These are phyloP conservation scores for Metschnikowia colocasiae DNA, from an alignment of 805 yeast genomes.

Conservation along the genomic window DNA sequence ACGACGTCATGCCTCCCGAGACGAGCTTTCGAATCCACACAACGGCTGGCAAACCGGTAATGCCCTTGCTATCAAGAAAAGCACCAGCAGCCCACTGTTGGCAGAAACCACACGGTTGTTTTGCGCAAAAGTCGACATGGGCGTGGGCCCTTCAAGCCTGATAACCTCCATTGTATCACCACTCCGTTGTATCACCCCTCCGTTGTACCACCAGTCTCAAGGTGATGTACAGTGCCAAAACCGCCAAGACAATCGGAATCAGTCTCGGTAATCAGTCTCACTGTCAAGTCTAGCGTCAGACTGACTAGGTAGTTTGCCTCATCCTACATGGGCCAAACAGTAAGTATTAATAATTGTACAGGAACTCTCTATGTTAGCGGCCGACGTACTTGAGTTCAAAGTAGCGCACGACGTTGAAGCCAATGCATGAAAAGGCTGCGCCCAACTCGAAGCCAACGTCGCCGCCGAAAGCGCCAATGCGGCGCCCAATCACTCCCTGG, in stretches of 20 bases:
- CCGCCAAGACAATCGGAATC: slow-evolving; percentile 84
- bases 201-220: too few relatives aligned
- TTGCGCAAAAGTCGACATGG: slow-evolving; percentile 90
- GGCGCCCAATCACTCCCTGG: slow-evolving; percentile 60
- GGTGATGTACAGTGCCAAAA: slow-evolving; percentile 76
- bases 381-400: slow-evolving; percentile 64
- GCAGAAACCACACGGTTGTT: slow-evolving; percentile 92
- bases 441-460: slow-evolving; percentile 86
- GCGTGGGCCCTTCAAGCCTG: slow-evolving; percentile 84
- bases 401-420: slow-evolving; percentile 55
- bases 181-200: slow-evolving; percentile 90
- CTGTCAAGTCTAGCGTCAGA: too few relatives aligned
- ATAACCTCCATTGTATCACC: too few relatives aligned
- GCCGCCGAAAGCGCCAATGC: slow-evolving; percentile 69
- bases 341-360: too few relatives aligned
- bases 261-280: too few relatives aligned
- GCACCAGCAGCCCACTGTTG: slow-evolving; percentile 80
- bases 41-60: slow-evolving; percentile 63
- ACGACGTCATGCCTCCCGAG: slow-evolving; percentile 20
- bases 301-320: too few relatives aligned
- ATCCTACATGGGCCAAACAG: too few relatives aligned
- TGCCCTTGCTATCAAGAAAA: slow-evolving; percentile 80
- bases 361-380: slow-evolving; percentile 26
- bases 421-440: slow-evolving; percentile 60
- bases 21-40: slow-evolving; percentile 70